Evolutionary conservation across 1,139 yeast genomes (phyloP).

Genomic region (Nematodospora anomalae): DNA sequence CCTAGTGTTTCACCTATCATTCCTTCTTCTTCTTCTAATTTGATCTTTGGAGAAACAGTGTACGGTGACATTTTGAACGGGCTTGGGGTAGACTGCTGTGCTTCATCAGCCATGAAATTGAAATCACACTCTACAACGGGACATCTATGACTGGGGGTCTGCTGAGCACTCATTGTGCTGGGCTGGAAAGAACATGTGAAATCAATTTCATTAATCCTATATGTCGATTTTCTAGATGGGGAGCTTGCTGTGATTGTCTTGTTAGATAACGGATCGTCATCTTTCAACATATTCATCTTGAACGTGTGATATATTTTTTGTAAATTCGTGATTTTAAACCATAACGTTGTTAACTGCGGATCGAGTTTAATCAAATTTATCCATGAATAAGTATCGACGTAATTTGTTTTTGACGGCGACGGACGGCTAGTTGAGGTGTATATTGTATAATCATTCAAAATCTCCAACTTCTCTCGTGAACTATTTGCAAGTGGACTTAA

Average conservation of each 20-base stretch:
- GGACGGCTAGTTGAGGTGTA: background rate
- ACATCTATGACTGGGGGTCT: slow-evolving; percentile 23
- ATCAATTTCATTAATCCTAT: slow-evolving; percentile 24
- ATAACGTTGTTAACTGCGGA: slow-evolving; percentile 42
- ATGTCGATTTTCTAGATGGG: slow-evolving; percentile 14
- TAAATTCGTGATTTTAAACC: slow-evolving; percentile 43
- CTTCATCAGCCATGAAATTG: slow-evolving; percentile 35
- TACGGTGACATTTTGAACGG: slow-evolving; percentile 6
- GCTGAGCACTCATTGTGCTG: background rate
- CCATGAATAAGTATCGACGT: slow-evolving; percentile 34
- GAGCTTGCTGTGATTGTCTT: slow-evolving; percentile 5
- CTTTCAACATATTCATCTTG: slow-evolving; percentile 26
- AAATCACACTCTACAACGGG: slow-evolving; percentile 47
- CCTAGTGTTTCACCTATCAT: background rate
- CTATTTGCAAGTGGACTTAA: slow-evolving; percentile 17
- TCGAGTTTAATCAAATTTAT: slow-evolving; percentile 41
- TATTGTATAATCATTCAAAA: slow-evolving; percentile 19
- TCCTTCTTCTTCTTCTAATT: background rate
- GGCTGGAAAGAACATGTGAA: slow-evolving; percentile 24
- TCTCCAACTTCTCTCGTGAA: slow-evolving; percentile 19
- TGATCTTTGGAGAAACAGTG: slow-evolving; percentile 4
- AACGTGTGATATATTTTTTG: slow-evolving; percentile 44
- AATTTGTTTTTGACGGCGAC: slow-evolving; percentile 6
- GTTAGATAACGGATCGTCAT: slow-evolving; percentile 4
- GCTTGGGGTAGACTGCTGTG: slow-evolving; percentile 13